These are phyloP conservation scores for Nothophytophthora sp. DNA, from an alignment of 352 stramenopile genomes.

Conservation along the genomic window DNA sequence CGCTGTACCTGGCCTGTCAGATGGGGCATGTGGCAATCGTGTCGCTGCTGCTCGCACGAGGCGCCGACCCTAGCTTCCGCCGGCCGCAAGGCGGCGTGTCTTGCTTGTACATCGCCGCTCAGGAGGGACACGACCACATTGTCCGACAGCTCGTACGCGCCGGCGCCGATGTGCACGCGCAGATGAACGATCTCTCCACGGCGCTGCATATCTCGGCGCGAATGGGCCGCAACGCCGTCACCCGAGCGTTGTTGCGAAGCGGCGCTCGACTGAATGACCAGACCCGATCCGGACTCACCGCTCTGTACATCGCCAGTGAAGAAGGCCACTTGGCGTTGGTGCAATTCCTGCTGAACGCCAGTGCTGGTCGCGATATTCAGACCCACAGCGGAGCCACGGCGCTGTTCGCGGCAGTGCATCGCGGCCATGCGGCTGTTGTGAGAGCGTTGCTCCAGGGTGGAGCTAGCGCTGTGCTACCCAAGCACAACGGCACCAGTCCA, in stretches of 20 bases:
- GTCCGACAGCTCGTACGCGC: constrained; percentile 53
- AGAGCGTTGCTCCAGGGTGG: constrained; percentile 54
- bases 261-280: constrained; percentile 66
- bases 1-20: constrained; percentile 83
- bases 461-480: constrained; percentile 54
- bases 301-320: constrained; percentile 85
- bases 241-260: constrained; percentile 45
- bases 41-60: constrained; percentile 50
- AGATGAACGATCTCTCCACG: constrained; percentile 80
- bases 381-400: constrained; percentile 62
- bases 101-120: constrained; percentile 78
- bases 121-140: constrained; percentile 72
- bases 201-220: constrained; percentile 79
- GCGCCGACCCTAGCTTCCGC: constrained; percentile 67
- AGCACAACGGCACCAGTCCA: constrained; percentile 73
- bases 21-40: constrained; percentile 78
- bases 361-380: constrained; percentile 44
- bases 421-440: constrained; percentile 57
- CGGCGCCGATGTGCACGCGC: constrained; percentile 55
- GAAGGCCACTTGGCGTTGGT: constrained; percentile 75
- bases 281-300: constrained; percentile 76
- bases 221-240: constrained; percentile 71
- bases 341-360: constrained; percentile 48
- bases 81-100: constrained; percentile 66
- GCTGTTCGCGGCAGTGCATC: constrained; percentile 80